Conservation (phyloP, 2,329 filamentous ascomycete genomes). For the Metarhizium rileyi region DNA sequence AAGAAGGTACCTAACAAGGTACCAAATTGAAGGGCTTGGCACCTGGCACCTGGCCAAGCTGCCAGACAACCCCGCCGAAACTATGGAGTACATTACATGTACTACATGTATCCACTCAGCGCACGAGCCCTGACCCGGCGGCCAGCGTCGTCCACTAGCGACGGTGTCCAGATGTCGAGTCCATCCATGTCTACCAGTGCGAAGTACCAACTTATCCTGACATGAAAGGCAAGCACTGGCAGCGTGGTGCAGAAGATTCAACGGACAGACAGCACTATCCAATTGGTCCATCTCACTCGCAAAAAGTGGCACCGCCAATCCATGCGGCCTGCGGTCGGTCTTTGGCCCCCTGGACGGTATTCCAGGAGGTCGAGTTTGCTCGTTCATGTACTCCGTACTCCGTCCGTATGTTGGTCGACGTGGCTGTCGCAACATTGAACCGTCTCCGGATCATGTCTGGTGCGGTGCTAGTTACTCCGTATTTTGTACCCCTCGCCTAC, state of each 20-base stretch:
- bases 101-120: neutral
- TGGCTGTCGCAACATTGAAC: constrained; percentile 1
- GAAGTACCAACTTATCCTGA: no score
- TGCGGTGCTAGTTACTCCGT: constrained; percentile 13
- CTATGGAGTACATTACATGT: no score
- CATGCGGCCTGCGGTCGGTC: neutral
- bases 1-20: no score
- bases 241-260: no score
- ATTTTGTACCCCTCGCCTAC: constrained; percentile 6
- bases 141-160: neutral
- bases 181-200: no score
- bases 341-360: neutral
- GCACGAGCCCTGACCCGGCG: neutral
- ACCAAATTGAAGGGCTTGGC: no score
- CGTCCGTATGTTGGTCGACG: constrained; percentile 3
- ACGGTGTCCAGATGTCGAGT: no score
- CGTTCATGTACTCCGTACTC: constrained; percentile 6
- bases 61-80: no score
- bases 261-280: no score
- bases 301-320: neutral
- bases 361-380: neutral
- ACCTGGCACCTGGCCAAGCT: no score
- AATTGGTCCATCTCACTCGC: neutral
- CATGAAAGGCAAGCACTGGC: no score
- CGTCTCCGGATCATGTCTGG: constrained; percentile 31